These are phyloP conservation scores for Chaetoceros muelleri DNA, from an alignment of 108 stramenopile species.

Conservation along the genomic window DNA sequence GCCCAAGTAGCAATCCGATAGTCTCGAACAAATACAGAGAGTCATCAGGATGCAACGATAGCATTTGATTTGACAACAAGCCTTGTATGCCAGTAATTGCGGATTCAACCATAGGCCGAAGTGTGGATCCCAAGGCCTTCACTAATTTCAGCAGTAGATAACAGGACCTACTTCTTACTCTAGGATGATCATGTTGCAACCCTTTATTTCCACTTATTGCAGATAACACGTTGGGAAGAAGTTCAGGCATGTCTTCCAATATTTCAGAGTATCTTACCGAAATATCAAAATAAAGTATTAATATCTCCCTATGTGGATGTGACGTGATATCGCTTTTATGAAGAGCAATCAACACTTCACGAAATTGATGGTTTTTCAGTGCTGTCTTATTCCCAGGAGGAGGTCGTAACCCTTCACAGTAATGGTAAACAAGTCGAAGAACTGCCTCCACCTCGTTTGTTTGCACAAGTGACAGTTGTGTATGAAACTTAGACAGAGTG, in stretches of 20 bases:
- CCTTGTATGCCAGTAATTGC: conserved; percentile 52
- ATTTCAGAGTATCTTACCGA: conserved; percentile 49
- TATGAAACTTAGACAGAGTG: conserved; percentile 11
- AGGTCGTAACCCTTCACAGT: conserved; percentile 64
- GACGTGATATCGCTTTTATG: conserved; percentile 44
- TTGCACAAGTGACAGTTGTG: conserved; percentile 14
- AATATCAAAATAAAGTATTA: conserved; percentile 54
- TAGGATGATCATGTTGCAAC: conserved; percentile 39
- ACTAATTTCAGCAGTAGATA: conserved; percentile 49
- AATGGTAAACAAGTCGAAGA: conserved; percentile 53
- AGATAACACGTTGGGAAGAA: conserved; percentile 37
- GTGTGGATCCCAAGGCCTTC: conserved; percentile 35
- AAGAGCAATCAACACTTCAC: conserved; percentile 37
- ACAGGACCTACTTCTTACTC: conserved; percentile 48
- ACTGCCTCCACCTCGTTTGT: conserved; percentile 43
- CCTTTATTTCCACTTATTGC: conserved; percentile 43
- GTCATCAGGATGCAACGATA: conserved; percentile 44
- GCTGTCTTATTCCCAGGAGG: conserved; percentile 57
- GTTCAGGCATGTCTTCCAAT: conserved; percentile 32
- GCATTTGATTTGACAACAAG: conserved; percentile 33
- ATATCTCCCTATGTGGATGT: conserved; percentile 50
- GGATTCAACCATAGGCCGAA: conserved; percentile 53
- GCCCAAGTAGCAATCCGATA: conserved; percentile 60
- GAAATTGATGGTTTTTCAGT: conserved; percentile 40
- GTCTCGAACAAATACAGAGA: conserved; percentile 62